phyloP scores from a whole-genome alignment of 441 rosid species.

The Geranium incanum region DNA sequence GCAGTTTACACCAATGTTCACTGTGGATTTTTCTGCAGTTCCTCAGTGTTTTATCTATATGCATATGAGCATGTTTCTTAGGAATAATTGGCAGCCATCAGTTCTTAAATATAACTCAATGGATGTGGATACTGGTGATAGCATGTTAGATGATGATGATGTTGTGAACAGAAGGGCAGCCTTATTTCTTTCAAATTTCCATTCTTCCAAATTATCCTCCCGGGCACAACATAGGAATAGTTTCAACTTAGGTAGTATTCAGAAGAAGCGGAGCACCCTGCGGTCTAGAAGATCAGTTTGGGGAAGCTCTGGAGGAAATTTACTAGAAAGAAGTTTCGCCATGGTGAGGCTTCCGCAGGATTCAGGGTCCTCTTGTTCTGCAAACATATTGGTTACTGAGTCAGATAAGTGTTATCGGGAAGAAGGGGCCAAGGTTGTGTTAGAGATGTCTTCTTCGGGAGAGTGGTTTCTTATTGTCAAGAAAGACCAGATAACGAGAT shows the following conservation, averaged over 20 bases:
- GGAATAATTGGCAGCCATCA: constrained; percentile 24
- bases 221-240: constrained; percentile 43
- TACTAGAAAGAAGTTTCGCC: constrained; percentile 29
- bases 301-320: constrained; percentile 21
- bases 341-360: constrained; percentile 26
- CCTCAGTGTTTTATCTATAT: constrained; percentile 57
- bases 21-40: constrained; percentile 60
- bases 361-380: constrained; percentile 41
- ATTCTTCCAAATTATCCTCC: constrained; percentile 42
- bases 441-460: constrained; percentile 49
- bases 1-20: constrained; percentile 45
- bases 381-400: constrained; percentile 45
- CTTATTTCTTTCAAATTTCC: constrained; percentile 36
- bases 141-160: constrained; percentile 21
- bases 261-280: constrained; percentile 42
- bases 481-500: constrained; percentile 44
- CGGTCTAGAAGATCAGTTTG: constrained; percentile 35
- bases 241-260: constrained; percentile 51
- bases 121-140: constrained; percentile 22
- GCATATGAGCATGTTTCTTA: constrained; percentile 37
- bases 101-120: constrained; percentile 35
- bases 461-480: constrained; percentile 68
- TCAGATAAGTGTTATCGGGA: constrained; percentile 69
- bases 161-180: constrained; percentile 23
- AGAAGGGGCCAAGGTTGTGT: constrained; percentile 42